Evolutionary conservation across 1,284 basidiomycete genomes (phyloP).

Genomic region (Cryptococcus jaspeensis): DNA sequence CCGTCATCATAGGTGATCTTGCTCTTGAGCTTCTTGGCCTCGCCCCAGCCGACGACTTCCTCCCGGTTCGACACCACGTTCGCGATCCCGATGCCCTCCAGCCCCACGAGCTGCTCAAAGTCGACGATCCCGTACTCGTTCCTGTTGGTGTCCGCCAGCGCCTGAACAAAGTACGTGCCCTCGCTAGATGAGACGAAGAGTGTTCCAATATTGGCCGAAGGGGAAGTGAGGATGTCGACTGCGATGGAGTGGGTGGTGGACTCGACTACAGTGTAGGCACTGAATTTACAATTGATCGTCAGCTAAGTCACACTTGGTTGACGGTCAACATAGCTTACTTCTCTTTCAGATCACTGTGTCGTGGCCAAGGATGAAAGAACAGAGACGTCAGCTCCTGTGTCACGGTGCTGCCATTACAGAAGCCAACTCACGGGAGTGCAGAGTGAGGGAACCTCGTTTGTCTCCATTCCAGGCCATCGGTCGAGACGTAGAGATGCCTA

Average conservation of each 20-base stretch:
- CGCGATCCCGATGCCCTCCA: conserved; percentile 91
- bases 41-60: conserved; percentile 68
- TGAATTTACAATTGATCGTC: conserved; percentile 38
- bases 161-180: conserved; percentile 92
- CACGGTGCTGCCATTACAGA: not conserved
- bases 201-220: conserved; percentile 73
- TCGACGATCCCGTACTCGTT: conserved; percentile 87
- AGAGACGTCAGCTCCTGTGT: not conserved
- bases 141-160: conserved; percentile 84
- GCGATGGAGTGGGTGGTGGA: conserved; percentile 87
- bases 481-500: conserved; percentile 73
- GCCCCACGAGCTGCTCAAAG: conserved; percentile 83
- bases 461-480: conserved; percentile 73
- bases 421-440: conserved; percentile 34
- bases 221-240: conserved; percentile 84
- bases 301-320: not conserved
- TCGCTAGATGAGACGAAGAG: conserved; percentile 93
- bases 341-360: conserved; percentile 23
- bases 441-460: conserved; percentile 52
- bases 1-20: conserved; percentile 91
- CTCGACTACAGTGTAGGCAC: conserved; percentile 94
- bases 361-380: not conserved
- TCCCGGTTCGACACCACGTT: conserved; percentile 81
- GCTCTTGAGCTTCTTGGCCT: conserved; percentile 67
- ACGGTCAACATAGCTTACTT: conserved; percentile 11